These are phyloP conservation scores for Mortierella sp. DNA, from an alignment of 371 early-diverging fungal genomes.

Conservation along the genomic window DNA sequence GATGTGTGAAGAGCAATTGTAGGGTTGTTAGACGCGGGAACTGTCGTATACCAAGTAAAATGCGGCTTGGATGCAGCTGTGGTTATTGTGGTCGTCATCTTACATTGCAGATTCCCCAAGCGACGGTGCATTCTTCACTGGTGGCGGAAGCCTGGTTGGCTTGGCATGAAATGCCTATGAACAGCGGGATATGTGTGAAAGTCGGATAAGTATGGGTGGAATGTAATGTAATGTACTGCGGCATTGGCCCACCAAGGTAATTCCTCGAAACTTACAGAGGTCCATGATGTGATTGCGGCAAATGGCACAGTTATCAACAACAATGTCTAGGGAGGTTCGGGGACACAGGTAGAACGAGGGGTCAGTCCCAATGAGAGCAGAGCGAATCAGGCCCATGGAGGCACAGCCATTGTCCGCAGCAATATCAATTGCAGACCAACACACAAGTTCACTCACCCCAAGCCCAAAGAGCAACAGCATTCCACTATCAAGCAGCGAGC, in stretches of 20 bases:
- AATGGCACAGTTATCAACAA: constrained; percentile 99
- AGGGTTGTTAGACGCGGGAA: too few relatives aligned
- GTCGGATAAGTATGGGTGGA: background rate
- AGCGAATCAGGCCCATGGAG: background rate
- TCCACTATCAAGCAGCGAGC: constrained; percentile 77
- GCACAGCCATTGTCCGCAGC: constrained; percentile 49
- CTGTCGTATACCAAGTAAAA: too few relatives aligned
- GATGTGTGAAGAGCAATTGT: too few relatives aligned
- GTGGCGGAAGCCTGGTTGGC: constrained; percentile 96
- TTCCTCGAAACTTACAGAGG: constrained; percentile 79
- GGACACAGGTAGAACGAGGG: constrained; percentile 1
- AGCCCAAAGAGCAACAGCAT: constrained; percentile 97
- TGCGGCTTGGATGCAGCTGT: too few relatives aligned
- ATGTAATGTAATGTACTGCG: background rate
- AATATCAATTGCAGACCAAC: constrained; percentile 3
- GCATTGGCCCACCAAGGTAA: background rate
- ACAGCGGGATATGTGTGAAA: background rate
- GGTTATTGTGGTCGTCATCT: constrained; percentile 4
- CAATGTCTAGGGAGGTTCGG: constrained; percentile 89
- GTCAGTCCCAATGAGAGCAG: background rate
- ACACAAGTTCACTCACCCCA: constrained; percentile 78
- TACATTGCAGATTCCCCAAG: constrained; percentile 99
- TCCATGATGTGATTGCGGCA: constrained; percentile 99
- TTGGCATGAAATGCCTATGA: constrained; percentile 95
- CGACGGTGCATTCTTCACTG: constrained; percentile 96